Conservation (phyloP, 202 grass and related monocot genomes). For the Zizania palustris region DNA sequence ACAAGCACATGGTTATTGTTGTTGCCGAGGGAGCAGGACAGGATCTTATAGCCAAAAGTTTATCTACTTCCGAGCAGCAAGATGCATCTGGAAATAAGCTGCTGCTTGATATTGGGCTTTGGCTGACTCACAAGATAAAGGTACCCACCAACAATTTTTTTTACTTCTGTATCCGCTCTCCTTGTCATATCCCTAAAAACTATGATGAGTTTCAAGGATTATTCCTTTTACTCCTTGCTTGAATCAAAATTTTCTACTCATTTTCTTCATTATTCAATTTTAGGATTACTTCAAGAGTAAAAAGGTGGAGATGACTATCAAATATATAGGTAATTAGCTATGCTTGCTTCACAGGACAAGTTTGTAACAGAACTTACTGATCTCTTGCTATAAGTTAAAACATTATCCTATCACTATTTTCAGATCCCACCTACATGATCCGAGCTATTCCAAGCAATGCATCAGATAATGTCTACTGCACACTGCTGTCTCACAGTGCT, state of each 20-base stretch:
- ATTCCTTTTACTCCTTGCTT: slow-evolving; percentile 4
- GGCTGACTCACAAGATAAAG: slow-evolving; percentile 94
- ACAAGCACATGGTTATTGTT: slow-evolving; percentile 93
- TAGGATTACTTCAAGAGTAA: slow-evolving; percentile 72
- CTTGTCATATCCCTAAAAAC: background rate
- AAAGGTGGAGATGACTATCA: slow-evolving; percentile 78
- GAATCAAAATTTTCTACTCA: slow-evolving; percentile 2
- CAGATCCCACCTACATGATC: slow-evolving; percentile 99
- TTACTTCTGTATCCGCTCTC: slow-evolving; percentile 12
- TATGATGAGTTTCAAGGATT: background rate
- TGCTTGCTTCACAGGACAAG: background rate
- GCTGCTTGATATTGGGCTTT: slow-evolving; percentile 88
- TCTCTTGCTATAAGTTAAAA: slow-evolving; percentile 19
- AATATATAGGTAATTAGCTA: slow-evolving; percentile 80
- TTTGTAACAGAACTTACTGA: slow-evolving; percentile 10
- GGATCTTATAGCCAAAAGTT: slow-evolving; percentile 82
- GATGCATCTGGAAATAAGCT: slow-evolving; percentile 95
- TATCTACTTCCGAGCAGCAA: slow-evolving; percentile 49
- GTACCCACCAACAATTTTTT: slow-evolving; percentile 24
- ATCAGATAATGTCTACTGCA: slow-evolving; percentile 93
- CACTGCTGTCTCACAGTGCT: slow-evolving; percentile 82
- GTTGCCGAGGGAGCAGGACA: slow-evolving; percentile 92
- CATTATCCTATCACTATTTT: slow-evolving; percentile 33
- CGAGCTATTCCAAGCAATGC: slow-evolving; percentile 93
- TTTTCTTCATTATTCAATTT: slow-evolving; percentile 21